Base-by-base conservation (phyloP, 192 early-diverging fungal species). In the Podila minutissima region DNA sequence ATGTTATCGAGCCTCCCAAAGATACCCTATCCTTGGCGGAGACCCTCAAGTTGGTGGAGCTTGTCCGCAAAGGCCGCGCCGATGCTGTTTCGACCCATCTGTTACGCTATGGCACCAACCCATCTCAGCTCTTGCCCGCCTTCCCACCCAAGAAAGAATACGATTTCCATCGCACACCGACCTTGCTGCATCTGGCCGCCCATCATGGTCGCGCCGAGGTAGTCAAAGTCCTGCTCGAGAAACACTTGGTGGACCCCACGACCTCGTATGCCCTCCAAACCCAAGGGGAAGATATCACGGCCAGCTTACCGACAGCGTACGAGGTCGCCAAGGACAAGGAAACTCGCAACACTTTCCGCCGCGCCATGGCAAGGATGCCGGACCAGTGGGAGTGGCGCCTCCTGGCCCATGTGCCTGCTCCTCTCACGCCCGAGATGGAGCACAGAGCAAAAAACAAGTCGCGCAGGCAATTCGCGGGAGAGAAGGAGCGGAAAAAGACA, bases 181-280 rank as follows among this genome's bases (percentile, higher is more conserved):
- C 92, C 0, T 79, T 96, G 15, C 83, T 97, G 19, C 96, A 98
- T 76, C 64, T 94, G 29, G 95, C 95, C 0, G 69, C 95, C 10
- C 29, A 46, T 19, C 62, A 71, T 1, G 90, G 90, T 0, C 89
- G 89, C 46, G 31, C 73, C 1, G 85, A 85, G 2, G 76, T 94
- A 19, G 88, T 97, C 2, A 35, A 66, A 6, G 85, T 86, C 26
- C 81, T 98, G 26, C 79, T 94, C 22, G 81, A 69, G 17, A 59
- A 88, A 24, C 64, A 82, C 41, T 89, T 91, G 17, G 95, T 92
- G 0, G 92, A 98, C 71, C 97, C 97, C 1, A 88, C 87, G 12
- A 60, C 59, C 1, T 72, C 75, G 20, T 51, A 41, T 26, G 41
- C 28, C 48, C 17, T 19, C 9, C 57, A 60, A 13, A 19, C 28